Base-by-base conservation (phyloP, 2,329 filamentous ascomycete genomes). In the Elsinoe batatas region DNA sequence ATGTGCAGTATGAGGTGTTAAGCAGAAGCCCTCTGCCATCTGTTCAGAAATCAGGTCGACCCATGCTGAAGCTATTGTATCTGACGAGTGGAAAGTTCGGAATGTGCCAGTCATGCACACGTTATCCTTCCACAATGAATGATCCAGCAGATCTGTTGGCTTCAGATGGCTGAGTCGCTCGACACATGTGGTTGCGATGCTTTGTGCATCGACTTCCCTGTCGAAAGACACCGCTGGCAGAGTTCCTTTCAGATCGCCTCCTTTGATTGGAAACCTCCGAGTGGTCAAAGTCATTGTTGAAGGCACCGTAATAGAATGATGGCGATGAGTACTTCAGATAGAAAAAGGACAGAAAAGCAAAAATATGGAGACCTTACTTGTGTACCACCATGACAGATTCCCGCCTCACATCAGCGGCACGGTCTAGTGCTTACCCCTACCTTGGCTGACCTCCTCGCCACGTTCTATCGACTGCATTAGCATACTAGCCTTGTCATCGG, bases 91-190 rank as follows among this genome's bases (percentile, higher is more conserved):
- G 13, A 78, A 61, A 0, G 80, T 83, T 35, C 72, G 76, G 26
- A 81, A 71, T 30, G 79, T 74, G 75, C 79, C 82, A 0, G 77
- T 75, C 11, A 83, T 62, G 7, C 70, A 75, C 3, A 83, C 71
- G 55, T 82, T 77, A 62, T 84, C 81, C 37, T 80, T 71, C 79
- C 79, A 83, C 4, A 64, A 56, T 0, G 58, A 57, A 51, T 62
- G 60, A 8, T 17, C 32, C n/a, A 53, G 38, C 8, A 57, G 38
- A 22, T 59, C 33, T 3, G 37, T 18, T 22, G 38, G 20, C 18
- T 53, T 30, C 5, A 59, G 18, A 8, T 56, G 30, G 3, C 46
- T n/a, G 5, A 53, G 49, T 10, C 15, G 22, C 8, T 30, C 33
- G 8, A 38, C 17, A 20, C 49, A 53, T 10, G 22, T 15, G 7